Conservation (phyloP, 495 filamentous ascomycete species). For the Daldinia childiae region DNA sequence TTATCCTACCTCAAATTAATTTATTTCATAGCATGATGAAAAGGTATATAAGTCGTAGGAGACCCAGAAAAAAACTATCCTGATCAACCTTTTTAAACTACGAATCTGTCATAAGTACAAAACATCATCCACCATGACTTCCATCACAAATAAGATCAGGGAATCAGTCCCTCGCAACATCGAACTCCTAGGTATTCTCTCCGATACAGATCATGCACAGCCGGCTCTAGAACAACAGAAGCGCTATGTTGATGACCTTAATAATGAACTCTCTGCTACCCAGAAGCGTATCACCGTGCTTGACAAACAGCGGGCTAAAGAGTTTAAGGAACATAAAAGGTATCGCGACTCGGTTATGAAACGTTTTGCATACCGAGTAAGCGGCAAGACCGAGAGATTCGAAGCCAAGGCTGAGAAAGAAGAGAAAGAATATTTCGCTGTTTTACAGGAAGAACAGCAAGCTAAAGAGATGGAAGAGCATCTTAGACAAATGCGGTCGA, state of each 20-base stretch:
- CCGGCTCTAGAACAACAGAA: constrained; percentile 52
- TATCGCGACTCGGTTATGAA: constrained; percentile 58
- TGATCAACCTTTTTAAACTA: neutral
- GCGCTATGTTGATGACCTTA: constrained; percentile 51
- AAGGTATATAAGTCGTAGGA: neutral
- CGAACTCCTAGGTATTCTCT: constrained; percentile 49
- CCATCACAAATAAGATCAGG: constrained; percentile 33
- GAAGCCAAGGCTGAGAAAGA: constrained; percentile 56
- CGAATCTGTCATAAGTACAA: neutral
- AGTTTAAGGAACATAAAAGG: constrained; percentile 59
- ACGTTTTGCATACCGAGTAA: constrained; percentile 56
- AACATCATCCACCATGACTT: constrained; percentile 22
- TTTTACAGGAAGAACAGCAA: constrained; percentile 52
- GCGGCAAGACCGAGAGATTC: constrained; percentile 55
- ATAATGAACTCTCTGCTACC: constrained; percentile 43
- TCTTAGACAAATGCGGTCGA: constrained; percentile 40
- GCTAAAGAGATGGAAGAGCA: constrained; percentile 49
- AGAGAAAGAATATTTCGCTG: constrained; percentile 59
- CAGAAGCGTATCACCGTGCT: constrained; percentile 35
- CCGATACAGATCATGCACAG: constrained; percentile 54
- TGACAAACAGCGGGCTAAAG: constrained; percentile 47
- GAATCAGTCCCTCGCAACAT: constrained; percentile 46
- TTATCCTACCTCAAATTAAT: neutral
- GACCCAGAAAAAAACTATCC: neutral
- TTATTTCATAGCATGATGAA: neutral